Evolutionary conservation across 495 filamentous ascomycete genomes (phyloP).

Genomic region (Aspergillus affinis): DNA sequence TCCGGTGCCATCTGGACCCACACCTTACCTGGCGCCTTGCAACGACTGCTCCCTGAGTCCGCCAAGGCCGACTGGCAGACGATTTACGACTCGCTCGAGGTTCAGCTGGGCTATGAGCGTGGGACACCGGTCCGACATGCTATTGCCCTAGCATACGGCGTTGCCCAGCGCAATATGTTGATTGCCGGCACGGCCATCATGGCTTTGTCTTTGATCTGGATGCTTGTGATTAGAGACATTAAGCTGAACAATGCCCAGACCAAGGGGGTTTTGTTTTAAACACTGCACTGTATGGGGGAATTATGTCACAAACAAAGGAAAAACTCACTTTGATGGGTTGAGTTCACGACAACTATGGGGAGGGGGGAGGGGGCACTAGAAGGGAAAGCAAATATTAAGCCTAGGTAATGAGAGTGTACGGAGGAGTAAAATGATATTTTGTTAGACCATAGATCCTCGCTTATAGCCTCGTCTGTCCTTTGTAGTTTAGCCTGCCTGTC

Average conservation of each 20-base stretch:
- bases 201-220: conserved; percentile 44
- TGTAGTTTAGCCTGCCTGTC: too few relatives aligned
- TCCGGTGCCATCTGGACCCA: conserved; percentile 68
- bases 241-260: conserved; percentile 52
- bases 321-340: too few relatives aligned
- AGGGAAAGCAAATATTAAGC: too few relatives aligned
- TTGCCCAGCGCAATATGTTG: conserved; percentile 55
- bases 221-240: conserved; percentile 55
- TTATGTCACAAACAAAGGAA: too few relatives aligned
- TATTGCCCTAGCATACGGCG: conserved; percentile 56
- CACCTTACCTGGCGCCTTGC: conserved; percentile 55
- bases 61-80: conserved; percentile 31
- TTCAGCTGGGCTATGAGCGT: conserved; percentile 52
- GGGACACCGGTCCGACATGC: conserved; percentile 52
- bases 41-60: conserved; percentile 53
- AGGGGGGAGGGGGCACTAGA: too few relatives aligned
- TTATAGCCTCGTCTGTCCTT: too few relatives aligned
- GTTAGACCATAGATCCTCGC: too few relatives aligned
- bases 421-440: too few relatives aligned
- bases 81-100: conserved; percentile 54
- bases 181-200: conserved; percentile 49
- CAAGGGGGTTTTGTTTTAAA: conserved; percentile 30
- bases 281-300: too few relatives aligned
- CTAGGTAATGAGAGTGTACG: too few relatives aligned
- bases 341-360: too few relatives aligned